Conservation (phyloP, 805 yeast species). For the Ogataea pilisensis region DNA sequence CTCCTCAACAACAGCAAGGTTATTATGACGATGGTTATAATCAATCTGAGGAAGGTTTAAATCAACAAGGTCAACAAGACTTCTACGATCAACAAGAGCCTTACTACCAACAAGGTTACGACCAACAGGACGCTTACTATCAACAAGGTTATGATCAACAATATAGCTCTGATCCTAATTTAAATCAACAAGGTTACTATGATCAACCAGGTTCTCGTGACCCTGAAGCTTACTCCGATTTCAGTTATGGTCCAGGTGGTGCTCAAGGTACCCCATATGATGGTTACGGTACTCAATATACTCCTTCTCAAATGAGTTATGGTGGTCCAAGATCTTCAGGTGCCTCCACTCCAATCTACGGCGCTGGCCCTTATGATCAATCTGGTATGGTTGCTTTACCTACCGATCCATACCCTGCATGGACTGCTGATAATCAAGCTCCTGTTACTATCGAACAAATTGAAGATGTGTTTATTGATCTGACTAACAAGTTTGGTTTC, state of each 20-base stretch:
- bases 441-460: constrained; percentile 81
- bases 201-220: constrained; percentile 48
- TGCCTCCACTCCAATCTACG: constrained; percentile 81
- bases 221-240: constrained; percentile 58
- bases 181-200: constrained; percentile 44
- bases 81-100: constrained; percentile 27
- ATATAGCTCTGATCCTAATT: constrained; percentile 32
- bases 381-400: constrained; percentile 60
- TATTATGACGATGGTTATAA: constrained; percentile 27
- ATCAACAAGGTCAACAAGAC: constrained; percentile 25
- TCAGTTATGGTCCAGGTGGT: constrained; percentile 58
- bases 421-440: constrained; percentile 95
- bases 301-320: constrained; percentile 84
- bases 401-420: constrained; percentile 96
- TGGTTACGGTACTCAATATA: constrained; percentile 47
- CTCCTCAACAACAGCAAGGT: constrained; percentile 13
- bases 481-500: constrained; percentile 81
- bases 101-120: constrained; percentile 37
- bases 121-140: constrained; percentile 29
- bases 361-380: constrained; percentile 37
- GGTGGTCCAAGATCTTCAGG: constrained; percentile 88
- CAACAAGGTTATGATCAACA: constrained; percentile 50
- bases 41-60: constrained; percentile 22
- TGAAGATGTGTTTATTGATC: constrained; percentile 80
- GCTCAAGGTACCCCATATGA: constrained; percentile 65